Percentiles rank a stretch among this genome's conserved stretches.
Conservation (phyloP, 1,284 basidiomycete species). For the Ceratobasidium sp. region DNA sequence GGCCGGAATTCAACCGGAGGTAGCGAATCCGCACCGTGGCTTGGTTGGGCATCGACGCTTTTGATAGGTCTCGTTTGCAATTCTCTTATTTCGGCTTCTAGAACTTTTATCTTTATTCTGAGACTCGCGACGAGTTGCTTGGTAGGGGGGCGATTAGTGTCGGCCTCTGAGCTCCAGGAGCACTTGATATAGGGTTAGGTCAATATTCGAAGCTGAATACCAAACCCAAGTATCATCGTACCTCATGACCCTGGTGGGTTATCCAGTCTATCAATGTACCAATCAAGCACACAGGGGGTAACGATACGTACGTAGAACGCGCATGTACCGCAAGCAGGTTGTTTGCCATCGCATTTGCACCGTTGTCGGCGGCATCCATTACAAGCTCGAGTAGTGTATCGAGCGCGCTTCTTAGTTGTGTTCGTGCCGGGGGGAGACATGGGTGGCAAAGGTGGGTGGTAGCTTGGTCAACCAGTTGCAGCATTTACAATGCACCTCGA, state of each 20-base stretch:
- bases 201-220: background rate
- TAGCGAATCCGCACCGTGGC: background rate
- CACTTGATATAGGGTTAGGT: background rate
- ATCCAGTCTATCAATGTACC: too few relatives aligned
- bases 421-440: background rate
- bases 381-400: constrained; percentile 12
- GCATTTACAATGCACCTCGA: too few relatives aligned
- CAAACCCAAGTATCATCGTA: background rate
- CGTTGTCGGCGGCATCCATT: constrained; percentile 16
- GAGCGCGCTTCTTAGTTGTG: background rate
- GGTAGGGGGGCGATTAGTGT: constrained; percentile 6
- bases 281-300: background rate
- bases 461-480: too few relatives aligned
- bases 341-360: constrained; percentile 16
- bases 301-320: constrained; percentile 7
- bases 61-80: background rate
- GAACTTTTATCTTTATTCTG: background rate
- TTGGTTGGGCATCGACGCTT: background rate
- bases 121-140: constrained; percentile 20
- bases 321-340: constrained; percentile 21
- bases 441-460: too few relatives aligned
- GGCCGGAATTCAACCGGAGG: constrained; percentile 9
- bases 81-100: background rate
- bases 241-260: constrained; percentile 5
- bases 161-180: background rate